phyloP scores from a whole-genome alignment of 1,284 basidiomycete species.

The Trichosporon asahii region DNA sequence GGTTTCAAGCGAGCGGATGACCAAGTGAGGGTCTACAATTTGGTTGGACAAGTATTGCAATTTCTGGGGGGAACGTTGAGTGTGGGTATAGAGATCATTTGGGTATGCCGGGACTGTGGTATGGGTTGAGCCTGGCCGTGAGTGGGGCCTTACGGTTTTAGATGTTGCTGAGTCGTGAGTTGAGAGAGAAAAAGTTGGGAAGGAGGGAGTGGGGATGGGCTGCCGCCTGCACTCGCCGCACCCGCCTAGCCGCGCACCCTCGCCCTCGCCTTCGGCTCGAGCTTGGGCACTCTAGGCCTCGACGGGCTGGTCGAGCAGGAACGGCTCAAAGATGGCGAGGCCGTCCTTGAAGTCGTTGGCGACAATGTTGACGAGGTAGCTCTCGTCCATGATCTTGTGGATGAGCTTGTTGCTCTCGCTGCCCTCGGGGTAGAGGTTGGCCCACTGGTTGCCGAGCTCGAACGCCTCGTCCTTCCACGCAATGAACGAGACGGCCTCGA shows the following conservation, averaged over 20 bases:
- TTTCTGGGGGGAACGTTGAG: slow-evolving; percentile 9
- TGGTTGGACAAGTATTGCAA: slow-evolving; percentile 12
- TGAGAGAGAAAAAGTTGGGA: not conserved
- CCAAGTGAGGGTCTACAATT: not conserved
- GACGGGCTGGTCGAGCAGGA: slow-evolving; percentile 55
- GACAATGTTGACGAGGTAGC: slow-evolving; percentile 91
- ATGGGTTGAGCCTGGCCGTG: slow-evolving; percentile 11
- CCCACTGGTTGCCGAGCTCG: slow-evolving; percentile 92
- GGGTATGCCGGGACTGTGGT: slow-evolving; percentile 15
- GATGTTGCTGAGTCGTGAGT: not conserved
- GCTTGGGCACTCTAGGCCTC: not conserved
- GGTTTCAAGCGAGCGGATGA: not conserved
- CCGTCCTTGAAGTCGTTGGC: slow-evolving; percentile 91
- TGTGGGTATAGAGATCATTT: not conserved
- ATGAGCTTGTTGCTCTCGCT: slow-evolving; percentile 76
- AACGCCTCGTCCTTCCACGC: slow-evolving; percentile 80
- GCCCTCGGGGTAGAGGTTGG: slow-evolving; percentile 75
- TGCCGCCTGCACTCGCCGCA: not conserved
- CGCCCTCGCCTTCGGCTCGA: not conserved
- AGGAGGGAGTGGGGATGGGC: not conserved
- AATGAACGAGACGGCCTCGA: slow-evolving; percentile 67
- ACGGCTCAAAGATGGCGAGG: slow-evolving; percentile 80
- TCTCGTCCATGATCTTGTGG: slow-evolving; percentile 70
- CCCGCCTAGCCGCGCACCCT: too few species aligned
- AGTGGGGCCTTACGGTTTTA: slow-evolving; percentile 8